Evolutionary conservation across 305 asterid species (phyloP).

Genomic region (Solanum chacoense): DNA sequence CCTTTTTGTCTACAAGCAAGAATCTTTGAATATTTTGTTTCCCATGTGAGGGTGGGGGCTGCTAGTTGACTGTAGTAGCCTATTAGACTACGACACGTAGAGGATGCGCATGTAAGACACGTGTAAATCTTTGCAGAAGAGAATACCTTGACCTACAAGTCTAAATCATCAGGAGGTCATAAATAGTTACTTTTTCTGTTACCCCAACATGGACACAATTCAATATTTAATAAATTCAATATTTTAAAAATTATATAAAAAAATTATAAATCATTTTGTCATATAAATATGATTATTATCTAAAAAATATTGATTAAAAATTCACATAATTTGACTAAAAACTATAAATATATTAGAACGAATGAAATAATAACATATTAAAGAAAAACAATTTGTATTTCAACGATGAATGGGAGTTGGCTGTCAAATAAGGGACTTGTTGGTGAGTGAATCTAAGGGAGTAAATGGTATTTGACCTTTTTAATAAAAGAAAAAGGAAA

Average conservation of each 20-base stretch:
- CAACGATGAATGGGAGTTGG: background rate
- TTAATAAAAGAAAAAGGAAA: no score
- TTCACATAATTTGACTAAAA: no score
- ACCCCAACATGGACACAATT: no score
- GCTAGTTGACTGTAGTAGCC: background rate
- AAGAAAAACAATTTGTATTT: no score
- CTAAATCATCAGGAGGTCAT: background rate
- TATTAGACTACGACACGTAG: background rate
- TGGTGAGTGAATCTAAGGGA: background rate
- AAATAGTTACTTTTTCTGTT: no score
- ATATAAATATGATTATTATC: no score
- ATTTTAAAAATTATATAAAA: no score
- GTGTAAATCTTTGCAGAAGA: background rate
- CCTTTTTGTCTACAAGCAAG: background rate
- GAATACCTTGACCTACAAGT: background rate
- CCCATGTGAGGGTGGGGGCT: background rate
- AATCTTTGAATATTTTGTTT: background rate
- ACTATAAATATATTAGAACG: no score
- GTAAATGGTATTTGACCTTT: background rate
- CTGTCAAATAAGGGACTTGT: background rate
- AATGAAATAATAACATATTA: no score
- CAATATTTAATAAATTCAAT: no score
- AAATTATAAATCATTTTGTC: no score
- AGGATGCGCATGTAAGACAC: background rate
- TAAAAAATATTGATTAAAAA: no score